Conservation (phyloP, 164 flowering plant genomes). For the Echeveria elegans region DNA sequence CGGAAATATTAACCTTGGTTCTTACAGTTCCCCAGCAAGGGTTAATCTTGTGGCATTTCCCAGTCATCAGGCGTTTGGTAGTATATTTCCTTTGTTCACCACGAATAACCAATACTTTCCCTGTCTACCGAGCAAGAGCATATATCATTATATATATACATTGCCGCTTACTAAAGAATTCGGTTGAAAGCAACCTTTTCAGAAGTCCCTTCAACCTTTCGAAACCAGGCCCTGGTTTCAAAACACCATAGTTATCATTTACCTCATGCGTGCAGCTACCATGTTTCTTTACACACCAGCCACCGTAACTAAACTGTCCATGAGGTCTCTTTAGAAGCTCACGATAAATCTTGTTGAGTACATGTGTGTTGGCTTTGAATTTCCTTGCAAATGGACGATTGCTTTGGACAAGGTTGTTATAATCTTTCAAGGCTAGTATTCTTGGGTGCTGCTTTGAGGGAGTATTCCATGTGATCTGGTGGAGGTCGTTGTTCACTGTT, state of each 20-base stretch:
- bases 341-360: neutral
- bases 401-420: neutral
- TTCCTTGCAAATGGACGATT: neutral
- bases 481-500: neutral
- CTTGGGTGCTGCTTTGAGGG: neutral
- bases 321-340: neutral
- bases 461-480: neutral
- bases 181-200: neutral
- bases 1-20: no score
- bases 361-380: neutral
- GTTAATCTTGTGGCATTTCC: no score
- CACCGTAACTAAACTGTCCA: neutral
- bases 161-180: neutral
- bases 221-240: neutral
- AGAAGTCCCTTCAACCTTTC: neutral
- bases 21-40: no score
- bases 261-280: constrained; percentile 22
- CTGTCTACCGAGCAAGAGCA: no score
- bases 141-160: no score
- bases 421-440: neutral
- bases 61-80: no score
- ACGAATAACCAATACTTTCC: no score
- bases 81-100: no score
- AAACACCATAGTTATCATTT: constrained; percentile 15
- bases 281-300: constrained; percentile 29